Base-by-base conservation (phyloP, 192 early-diverging fungal species). In the Thoreauomyces humboldtii region DNA sequence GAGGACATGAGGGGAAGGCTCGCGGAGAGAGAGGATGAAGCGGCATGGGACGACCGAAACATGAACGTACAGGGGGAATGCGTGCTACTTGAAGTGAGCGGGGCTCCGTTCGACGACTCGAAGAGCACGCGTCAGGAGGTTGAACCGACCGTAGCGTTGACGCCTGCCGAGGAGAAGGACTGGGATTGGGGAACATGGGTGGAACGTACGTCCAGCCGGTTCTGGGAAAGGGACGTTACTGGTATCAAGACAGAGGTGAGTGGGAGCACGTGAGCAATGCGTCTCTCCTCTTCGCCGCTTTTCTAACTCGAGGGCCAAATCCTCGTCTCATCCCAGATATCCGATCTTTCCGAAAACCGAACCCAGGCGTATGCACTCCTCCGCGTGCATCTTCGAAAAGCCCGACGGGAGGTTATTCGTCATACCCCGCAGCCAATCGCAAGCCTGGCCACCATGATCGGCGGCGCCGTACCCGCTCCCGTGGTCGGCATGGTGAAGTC, bases 151-250 rank as follows among this genome's bases (percentile, higher is more conserved):
- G 48, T 12, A 17, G 53, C 56, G 48, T 19, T 54, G 50, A 7
- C 63, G 2, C 25, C 24, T 52, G 29, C 14, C 32, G 12, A 45
- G 34, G 15, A 38, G 44, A 19, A 51, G 3, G 54, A 59, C 7
- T 78, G 76, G 76, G 73, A 78, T 31, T 74, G 72, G 72, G 69
- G 54, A 31, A 47, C 56, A 27, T 77, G 76, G 76, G 11, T 77
- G 29, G 64, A 74, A 43, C 50, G 66, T 1, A 65, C 70, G n/a
- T 34, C 56, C 29, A 35, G 14, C 29, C 72, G 71, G 41, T 45
- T 28, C 4, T 78, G 72, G 73, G 73, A 78, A n/a, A 29, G 70
- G 12, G 70, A 78, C 46, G 43, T 78, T 27, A 27, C 45, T 29
- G 76, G 76, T 11, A 36, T 78, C 17, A 67, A 41, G 33, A 32